phyloP scores from a whole-genome alignment of 2,329 filamentous ascomycete genomes.

The Nannizziopsis barbatae region DNA sequence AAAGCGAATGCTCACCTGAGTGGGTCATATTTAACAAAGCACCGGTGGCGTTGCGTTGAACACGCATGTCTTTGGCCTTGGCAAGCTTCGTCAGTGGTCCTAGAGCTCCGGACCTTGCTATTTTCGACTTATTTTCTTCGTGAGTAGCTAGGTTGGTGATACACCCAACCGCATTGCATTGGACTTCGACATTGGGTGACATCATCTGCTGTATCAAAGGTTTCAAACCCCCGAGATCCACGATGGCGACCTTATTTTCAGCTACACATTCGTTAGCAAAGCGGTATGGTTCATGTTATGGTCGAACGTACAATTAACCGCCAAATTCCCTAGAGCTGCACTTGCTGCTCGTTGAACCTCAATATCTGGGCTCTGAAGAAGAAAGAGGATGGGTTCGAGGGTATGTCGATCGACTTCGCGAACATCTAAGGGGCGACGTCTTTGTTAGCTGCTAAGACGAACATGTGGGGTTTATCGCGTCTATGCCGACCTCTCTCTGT shows the following conservation, averaged over 20 bases:
- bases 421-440: constrained; percentile 55
- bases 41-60: constrained; percentile 93
- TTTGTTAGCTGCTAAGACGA: neutral
- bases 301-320: constrained; percentile 72
- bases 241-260: constrained; percentile 96
- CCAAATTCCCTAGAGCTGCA: constrained; percentile 87
- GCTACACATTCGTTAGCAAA: constrained; percentile 44
- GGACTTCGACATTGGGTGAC: constrained; percentile 93
- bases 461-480: neutral
- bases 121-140: constrained; percentile 98
- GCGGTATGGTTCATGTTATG: neutral
- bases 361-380: constrained; percentile 89
- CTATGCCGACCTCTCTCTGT: constrained; percentile 73
- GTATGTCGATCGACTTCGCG: constrained; percentile 90
- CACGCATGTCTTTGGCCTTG: constrained; percentile 96
- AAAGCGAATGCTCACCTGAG: constrained; percentile 52
- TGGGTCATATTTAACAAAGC: constrained; percentile 98
- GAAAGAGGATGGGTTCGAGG: constrained; percentile 86
- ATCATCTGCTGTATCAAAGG: constrained; percentile 97
- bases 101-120: constrained; percentile 85
- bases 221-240: constrained; percentile 76
- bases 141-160: constrained; percentile 97
- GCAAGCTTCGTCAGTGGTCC: constrained; percentile 82
- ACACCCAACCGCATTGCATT: constrained; percentile 97
- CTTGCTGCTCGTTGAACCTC: constrained; percentile 95